Conservation (phyloP, 306 rosid species). For the Trichosanthes cucumerina region DNA sequence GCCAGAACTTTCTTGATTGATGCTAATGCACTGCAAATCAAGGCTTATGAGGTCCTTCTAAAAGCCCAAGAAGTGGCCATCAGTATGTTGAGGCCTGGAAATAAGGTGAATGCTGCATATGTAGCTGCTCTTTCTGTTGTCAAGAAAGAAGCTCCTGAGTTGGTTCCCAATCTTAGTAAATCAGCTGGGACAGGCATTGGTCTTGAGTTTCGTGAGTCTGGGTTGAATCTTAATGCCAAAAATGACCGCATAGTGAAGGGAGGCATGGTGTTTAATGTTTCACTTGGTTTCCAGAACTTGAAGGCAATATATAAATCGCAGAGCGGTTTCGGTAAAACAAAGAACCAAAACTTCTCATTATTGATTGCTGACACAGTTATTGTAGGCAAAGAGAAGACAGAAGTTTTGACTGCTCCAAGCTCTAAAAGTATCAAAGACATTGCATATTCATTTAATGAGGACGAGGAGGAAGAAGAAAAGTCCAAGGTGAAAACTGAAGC, state of each 20-base stretch:
- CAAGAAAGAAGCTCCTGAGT: conserved; percentile 71
- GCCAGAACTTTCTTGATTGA: conserved; percentile 88
- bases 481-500: conserved; percentile 28
- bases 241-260: conserved; percentile 59
- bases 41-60: conserved; percentile 76
- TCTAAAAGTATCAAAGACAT: conserved; percentile 72
- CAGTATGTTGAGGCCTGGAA: conserved; percentile 58
- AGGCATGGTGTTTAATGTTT: conserved; percentile 87
- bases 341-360: conserved; percentile 51
- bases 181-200: conserved; percentile 94
- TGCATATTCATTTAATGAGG: conserved; percentile 88
- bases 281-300: conserved; percentile 81
- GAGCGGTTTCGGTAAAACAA: conserved; percentile 29
- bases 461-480: conserved; percentile 59
- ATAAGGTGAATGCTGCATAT: conserved; percentile 55
- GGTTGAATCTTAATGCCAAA: conserved; percentile 71
- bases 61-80: conserved; percentile 80
- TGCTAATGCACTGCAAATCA: conserved; percentile 74
- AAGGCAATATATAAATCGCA: conserved; percentile 42
- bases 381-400: conserved; percentile 51
- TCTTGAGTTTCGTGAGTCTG: conserved; percentile 93
- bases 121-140: conserved; percentile 71
- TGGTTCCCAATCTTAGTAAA: conserved; percentile 55
- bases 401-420: conserved; percentile 50
- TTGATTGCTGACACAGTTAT: conserved; percentile 81